Evolutionary conservation across 495 filamentous ascomycete species (phyloP), one percentile per base, ranked within the genome.

Genomic region (Parachaetomium inaequale): DNA sequence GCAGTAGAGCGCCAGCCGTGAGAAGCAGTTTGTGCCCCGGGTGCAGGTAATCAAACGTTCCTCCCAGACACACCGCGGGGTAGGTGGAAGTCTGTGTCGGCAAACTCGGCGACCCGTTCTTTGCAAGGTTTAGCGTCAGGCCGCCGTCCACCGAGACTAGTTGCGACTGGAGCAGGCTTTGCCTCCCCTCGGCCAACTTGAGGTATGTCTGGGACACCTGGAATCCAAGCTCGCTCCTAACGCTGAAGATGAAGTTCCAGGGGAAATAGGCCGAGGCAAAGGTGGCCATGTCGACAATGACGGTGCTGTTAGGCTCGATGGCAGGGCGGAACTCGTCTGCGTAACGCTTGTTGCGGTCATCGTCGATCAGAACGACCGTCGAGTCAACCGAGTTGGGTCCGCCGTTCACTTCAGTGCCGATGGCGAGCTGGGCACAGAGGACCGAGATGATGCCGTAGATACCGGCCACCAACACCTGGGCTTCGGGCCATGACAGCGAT

Each of bases 41-140:
- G 70, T 98, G 94, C 40, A 98, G 84, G 75, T 98, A 91, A 74
- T 98, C 94, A 72, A 98, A 98, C 4, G 94, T 98, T 21, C 94
- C 94, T 45, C 93, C 94, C 34, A 98, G 86, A n/a, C 84, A 86
- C 34, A 96, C 88, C 5, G 75, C 69, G 14, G 70, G 55, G 56
- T 79, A 72, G 15, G 68, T 63, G 3, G 51, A 47, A 2, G 75
- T 72, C 32, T 67, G 71, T 4, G 67, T 43, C 2, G 64, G 47
- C 26, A 66, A 38, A 2, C 61, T 28, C 2, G 55, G 26, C 28
- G 61, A n/a, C 23, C 40, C 51, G 21, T 55, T 12, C 45, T 61
- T 55, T 29, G 68, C 62, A 28, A 69, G 46, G 45, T 71, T 71
- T 57, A 83, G 55, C 25, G 72, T 74, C 34, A 84, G 61, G 1